phyloP scores from a whole-genome alignment of 2,329 filamentous ascomycete genomes.

The Fusarium sp. region DNA sequence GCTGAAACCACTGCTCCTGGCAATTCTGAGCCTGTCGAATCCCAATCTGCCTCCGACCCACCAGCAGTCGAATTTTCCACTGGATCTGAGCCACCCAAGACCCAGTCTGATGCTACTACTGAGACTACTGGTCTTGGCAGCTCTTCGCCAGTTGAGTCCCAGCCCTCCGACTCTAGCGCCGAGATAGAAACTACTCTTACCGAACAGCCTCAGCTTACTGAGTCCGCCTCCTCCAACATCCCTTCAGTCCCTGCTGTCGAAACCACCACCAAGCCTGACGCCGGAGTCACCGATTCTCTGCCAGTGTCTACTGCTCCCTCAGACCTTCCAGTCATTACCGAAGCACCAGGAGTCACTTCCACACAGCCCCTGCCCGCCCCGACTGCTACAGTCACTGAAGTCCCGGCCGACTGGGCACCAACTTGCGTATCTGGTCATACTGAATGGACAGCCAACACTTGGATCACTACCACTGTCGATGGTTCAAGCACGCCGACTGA shows the following conservation, averaged over 20 bases:
- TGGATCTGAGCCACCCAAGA: no score
- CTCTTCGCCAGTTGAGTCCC: no score
- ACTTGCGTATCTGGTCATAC: constrained; percentile 7
- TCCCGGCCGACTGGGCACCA: background rate
- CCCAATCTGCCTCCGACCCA: background rate
- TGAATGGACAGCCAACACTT: constrained; percentile 34
- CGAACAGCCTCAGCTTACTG: background rate
- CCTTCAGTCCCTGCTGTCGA: background rate
- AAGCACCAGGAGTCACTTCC: background rate
- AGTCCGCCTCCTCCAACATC: background rate
- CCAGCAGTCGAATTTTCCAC: no score
- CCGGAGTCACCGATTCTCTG: background rate
- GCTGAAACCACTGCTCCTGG: background rate
- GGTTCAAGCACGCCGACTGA: constrained; percentile 21
- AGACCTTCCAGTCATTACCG: background rate
- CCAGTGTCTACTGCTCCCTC: background rate
- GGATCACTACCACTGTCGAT: constrained; percentile 30
- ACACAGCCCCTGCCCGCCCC: background rate
- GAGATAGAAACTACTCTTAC: background rate
- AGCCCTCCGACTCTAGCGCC: background rate
- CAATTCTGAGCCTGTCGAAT: background rate
- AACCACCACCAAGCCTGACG: background rate
- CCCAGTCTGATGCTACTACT: no score
- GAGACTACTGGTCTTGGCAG: no score
- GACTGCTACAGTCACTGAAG: constrained; percentile 1